Evolutionary conservation across 331 rosid species (phyloP), one percentile per base, ranked within the genome.

Genomic region (Phaseolus coccineus): DNA sequence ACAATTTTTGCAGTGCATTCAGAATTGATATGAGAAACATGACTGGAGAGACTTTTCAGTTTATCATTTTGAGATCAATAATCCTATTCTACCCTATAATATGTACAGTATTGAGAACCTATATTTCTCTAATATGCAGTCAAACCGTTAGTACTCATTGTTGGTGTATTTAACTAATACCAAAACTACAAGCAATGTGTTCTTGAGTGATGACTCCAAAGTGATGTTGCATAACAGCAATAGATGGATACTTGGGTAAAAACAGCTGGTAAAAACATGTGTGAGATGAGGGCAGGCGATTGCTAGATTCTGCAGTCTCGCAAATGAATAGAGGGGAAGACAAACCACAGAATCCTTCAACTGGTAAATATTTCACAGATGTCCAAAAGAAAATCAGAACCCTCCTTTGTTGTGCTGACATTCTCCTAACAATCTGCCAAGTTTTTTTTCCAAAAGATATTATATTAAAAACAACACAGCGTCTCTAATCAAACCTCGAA

Each of bases 331-430:
- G 91, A 84, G 80, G 83, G 15, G 94, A 90, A 71, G 85, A 78
- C 80, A 93, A 86, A 40, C 98, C 98, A 48, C 40, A 72, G 76
- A 94, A 94, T 51, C 98, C 98, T 84, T 93, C 96, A 27, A 85
- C 88, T 22, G 98, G 98, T 80, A 91, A 88, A 85, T 91, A 86
- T 85, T 90, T 90, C 81, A 94, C 81, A 4, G 97, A 91, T 8
- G 96, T 94, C 98, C 98, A 94, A 73, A 94, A 94, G 83, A 90
- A 91, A 61, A 94, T 91, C 71, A 91, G 96, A 81, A 80, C 85
- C 87, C 85, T 86, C 81, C 86, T 91, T 84, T 88, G 89, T 84
- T 94, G 88, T 7, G 85, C 82, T 0, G 96, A 77, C 98, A 94
- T 91, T 62, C 69, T 84, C 72, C 82, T 86, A 39, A 94, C 96